phyloP scores from a whole-genome alignment of 495 filamentous ascomycete species.

The Cenococcum geophilum region DNA sequence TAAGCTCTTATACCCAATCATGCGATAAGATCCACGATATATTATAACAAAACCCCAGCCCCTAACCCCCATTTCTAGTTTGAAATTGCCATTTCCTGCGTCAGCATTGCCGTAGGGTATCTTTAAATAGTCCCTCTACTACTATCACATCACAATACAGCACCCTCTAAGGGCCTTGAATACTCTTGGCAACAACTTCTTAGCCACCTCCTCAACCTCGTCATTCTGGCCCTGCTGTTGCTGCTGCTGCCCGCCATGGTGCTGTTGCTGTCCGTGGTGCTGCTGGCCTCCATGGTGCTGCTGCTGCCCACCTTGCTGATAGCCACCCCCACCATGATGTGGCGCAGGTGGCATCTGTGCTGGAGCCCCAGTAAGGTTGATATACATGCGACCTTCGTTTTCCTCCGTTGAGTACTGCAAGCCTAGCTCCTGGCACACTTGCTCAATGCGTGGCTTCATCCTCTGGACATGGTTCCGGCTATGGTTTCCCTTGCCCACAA shows the following conservation, averaged over 20 bases:
- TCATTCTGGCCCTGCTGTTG: constrained; percentile 46
- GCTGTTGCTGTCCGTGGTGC: constrained; percentile 28
- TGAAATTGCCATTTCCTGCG: background rate
- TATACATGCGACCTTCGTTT: constrained; percentile 78
- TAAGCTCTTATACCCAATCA: too few species aligned
- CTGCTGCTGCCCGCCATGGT: constrained; percentile 30
- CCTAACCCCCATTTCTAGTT: background rate
- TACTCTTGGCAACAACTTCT: constrained; percentile 54
- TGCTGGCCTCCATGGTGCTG: constrained; percentile 37
- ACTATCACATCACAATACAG: constrained; percentile 67
- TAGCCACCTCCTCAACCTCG: constrained; percentile 57
- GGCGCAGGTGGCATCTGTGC: constrained; percentile 49
- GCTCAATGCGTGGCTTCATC: constrained; percentile 84
- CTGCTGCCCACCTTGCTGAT: constrained; percentile 37
- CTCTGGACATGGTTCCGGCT: constrained; percentile 72
- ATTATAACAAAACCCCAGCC: background rate
- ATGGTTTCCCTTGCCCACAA: constrained; percentile 95
- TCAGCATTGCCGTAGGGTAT: background rate
- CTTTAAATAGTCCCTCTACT: constrained; percentile 20
- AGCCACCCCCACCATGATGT: constrained; percentile 29
- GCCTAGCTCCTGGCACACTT: constrained; percentile 73
- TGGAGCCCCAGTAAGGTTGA: constrained; percentile 58
- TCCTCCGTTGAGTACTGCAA: constrained; percentile 77
- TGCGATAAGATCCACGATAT: too few species aligned
- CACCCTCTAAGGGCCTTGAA: constrained; percentile 62